Percentiles rank a stretch among this genome's conserved stretches.
phyloP scores from a whole-genome alignment of 164 flowering plant genomes.

The Magnolia kwangsiensis region DNA sequence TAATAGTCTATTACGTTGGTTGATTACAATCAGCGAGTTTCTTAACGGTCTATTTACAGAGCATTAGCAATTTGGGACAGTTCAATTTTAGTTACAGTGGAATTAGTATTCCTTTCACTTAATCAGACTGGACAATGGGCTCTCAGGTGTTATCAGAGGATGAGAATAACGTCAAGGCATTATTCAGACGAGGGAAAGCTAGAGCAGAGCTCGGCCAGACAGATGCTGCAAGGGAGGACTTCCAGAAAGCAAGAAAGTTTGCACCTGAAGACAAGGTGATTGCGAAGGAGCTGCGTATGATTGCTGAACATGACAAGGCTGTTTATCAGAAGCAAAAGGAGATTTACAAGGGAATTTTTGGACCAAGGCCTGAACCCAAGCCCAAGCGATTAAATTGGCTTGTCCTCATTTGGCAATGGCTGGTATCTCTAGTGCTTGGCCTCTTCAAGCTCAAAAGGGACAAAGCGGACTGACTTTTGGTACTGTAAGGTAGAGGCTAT shows the following conservation, averaged over 20 bases:
- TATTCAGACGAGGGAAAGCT: conserved; percentile 96
- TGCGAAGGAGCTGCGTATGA: conserved; percentile 54
- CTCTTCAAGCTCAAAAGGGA: conserved; percentile 45
- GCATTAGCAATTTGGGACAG: background rate
- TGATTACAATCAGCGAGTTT: no score
- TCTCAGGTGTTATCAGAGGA: conserved; percentile 80
- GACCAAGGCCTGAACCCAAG: conserved; percentile 73
- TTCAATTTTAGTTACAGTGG: background rate
- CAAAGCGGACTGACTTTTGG: conserved; percentile 39
- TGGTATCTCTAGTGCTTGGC: conserved; percentile 46
- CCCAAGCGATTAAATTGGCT: conserved; percentile 49
- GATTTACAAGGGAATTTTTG: conserved; percentile 83
- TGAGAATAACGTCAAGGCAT: conserved; percentile 81
- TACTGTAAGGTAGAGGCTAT: background rate
- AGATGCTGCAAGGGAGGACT: conserved; percentile 88
- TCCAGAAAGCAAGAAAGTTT: conserved; percentile 73
- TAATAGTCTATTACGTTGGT: no score
- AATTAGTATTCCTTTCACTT: background rate
- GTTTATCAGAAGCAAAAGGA: conserved; percentile 89
- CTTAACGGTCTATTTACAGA: background rate
- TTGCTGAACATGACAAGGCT: conserved; percentile 83
- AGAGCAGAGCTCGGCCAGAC: conserved; percentile 93
- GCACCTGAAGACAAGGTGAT: conserved; percentile 88
- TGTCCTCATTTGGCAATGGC: conserved; percentile 70
- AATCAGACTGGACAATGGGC: conserved; percentile 2